Conservation (phyloP, 768 basidiomycete species). For the Chalciporus sphaerocephalus region DNA sequence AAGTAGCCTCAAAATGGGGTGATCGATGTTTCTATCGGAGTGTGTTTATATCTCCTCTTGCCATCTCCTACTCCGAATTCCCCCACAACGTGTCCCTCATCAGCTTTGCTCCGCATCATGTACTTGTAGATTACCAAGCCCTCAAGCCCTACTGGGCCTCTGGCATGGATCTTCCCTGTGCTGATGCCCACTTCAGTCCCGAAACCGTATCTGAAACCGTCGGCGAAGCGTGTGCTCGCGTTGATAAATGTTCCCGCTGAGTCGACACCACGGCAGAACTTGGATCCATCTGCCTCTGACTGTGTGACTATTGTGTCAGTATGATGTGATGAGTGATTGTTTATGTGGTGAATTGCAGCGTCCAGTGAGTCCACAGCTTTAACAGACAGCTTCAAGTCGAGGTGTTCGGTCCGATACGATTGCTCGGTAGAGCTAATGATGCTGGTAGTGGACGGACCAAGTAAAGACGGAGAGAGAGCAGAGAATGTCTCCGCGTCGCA, state of each 20-base stretch:
- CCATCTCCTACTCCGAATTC: constrained; percentile 75
- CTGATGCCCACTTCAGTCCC: constrained; percentile 98
- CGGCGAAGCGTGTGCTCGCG: constrained; percentile 92
- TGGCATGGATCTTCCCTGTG: constrained; percentile 93
- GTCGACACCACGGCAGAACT: constrained; percentile 85
- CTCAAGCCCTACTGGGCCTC: constrained; percentile 93
- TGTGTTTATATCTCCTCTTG: constrained; percentile 72
- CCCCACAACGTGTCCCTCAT: constrained; percentile 75
- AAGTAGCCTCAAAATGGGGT: constrained; percentile 22
- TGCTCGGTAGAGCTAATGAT: constrained; percentile 54
- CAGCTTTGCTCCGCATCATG: constrained; percentile 72
- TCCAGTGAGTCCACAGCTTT: constrained; percentile 64
- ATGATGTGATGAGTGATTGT: constrained; percentile 90
- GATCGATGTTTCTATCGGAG: constrained; percentile 17
- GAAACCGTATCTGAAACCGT: constrained; percentile 95
- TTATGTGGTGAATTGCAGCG: constrained; percentile 84
- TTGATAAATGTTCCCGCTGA: constrained; percentile 92
- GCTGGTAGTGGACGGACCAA: constrained; percentile 34
- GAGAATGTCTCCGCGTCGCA: constrained; percentile 68
- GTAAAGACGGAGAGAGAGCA: constrained; percentile 45
- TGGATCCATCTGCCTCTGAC: constrained; percentile 53
- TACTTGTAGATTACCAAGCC: constrained; percentile 97
- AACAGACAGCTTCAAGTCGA: constrained; percentile 81
- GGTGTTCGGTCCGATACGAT: constrained; percentile 85
- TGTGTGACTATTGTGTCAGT: constrained; percentile 93